Evolutionary conservation across 2,329 filamentous ascomycete species (phyloP).

Genomic region (Raffaelea ambrosiae): DNA sequence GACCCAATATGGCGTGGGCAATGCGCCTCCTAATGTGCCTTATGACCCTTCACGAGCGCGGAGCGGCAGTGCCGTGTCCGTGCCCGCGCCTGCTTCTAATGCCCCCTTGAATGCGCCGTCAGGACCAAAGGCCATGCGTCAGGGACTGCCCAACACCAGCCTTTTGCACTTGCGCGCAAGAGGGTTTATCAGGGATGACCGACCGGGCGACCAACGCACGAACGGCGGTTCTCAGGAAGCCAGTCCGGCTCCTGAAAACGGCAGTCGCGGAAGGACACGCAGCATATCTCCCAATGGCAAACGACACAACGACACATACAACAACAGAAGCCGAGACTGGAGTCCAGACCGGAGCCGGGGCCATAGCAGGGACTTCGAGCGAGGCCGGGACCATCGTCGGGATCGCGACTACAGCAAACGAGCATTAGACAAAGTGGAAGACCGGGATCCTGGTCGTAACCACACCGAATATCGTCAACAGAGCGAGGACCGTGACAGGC

Average conservation of each 20-base stretch:
- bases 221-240: slow-evolving; percentile 6
- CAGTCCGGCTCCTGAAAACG: slow-evolving; percentile 13
- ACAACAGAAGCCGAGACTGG: slow-evolving; percentile 17
- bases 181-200: slow-evolving; percentile 19
- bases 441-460: slow-evolving; percentile 10
- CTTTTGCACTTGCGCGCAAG: slow-evolving; percentile 54
- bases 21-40: not conserved
- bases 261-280: slow-evolving; percentile 30
- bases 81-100: slow-evolving; percentile 14
- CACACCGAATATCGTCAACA: slow-evolving; percentile 11
- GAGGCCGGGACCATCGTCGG: slow-evolving; percentile 17
- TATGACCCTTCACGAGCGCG: not conserved
- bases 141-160: slow-evolving; percentile 76
- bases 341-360: slow-evolving; percentile 1
- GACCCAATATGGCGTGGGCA: slow-evolving; percentile 3
- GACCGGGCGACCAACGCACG: slow-evolving; percentile 14
- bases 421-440: not conserved
- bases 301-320: slow-evolving; percentile 25
- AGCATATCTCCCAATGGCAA: slow-evolving; percentile 35
- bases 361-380: slow-evolving; percentile 23
- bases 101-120: slow-evolving; percentile 70
- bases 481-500: not conserved
- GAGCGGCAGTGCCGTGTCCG: slow-evolving; percentile 6
- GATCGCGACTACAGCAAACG: slow-evolving; percentile 1
- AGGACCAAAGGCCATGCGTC: slow-evolving; percentile 89